phyloP scores from a whole-genome alignment of 495 filamentous ascomycete genomes.

The Cercophora samala region DNA sequence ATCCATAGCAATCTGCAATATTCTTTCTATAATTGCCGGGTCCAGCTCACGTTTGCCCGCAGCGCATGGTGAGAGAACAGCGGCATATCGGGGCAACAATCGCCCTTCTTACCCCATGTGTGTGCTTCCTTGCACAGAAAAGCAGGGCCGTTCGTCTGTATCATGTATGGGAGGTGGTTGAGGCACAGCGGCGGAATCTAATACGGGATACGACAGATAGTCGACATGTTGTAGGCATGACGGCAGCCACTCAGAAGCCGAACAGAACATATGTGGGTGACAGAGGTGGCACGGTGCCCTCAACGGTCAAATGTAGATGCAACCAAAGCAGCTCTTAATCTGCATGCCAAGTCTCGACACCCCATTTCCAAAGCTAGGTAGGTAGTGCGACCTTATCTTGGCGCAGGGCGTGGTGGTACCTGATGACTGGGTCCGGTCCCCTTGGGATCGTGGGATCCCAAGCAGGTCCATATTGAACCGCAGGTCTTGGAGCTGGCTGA shows the following conservation, averaged over 20 bases:
- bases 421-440: background rate
- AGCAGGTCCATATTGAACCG: background rate
- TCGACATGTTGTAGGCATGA: background rate
- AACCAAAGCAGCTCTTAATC: background rate
- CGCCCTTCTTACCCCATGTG: constrained; percentile 8
- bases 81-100: constrained; percentile 14
- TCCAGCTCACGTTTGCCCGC: constrained; percentile 8
- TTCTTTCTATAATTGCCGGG: background rate
- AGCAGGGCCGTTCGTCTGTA: background rate
- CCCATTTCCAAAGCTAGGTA: background rate
- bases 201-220: constrained; percentile 5
- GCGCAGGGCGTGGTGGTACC: background rate
- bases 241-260: background rate
- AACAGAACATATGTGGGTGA: background rate
- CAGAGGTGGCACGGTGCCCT: background rate
- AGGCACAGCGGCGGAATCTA: constrained; percentile 2
- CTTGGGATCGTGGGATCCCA: background rate
- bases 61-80: background rate
- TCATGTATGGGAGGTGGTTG: background rate
- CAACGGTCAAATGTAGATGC: background rate
- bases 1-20: background rate
- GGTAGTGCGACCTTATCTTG: no score
- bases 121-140: background rate
- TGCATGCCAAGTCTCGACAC: background rate
- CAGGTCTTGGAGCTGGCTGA: background rate